Percentiles rank a stretch among this genome's conserved stretches.
phyloP scores from a whole-genome alignment of 2,329 filamentous ascomycete genomes.

The Colletotrichum australisinense region DNA sequence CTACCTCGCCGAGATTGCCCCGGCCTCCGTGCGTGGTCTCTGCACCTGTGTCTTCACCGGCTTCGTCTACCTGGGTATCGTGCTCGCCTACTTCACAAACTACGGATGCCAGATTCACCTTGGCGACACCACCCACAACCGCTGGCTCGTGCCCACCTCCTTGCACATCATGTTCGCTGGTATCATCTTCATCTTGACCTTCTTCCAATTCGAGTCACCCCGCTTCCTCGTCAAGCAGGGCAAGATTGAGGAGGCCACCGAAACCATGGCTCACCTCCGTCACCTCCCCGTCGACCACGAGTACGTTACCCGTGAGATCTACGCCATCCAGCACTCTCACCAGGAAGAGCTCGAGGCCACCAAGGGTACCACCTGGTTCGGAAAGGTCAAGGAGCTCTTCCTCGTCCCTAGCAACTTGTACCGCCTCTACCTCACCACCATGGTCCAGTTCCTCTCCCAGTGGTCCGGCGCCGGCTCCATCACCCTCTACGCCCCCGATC shows the following conservation, averaged over 20 bases:
- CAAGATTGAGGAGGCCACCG: constrained; percentile 67
- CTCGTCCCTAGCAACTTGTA: constrained; percentile 77
- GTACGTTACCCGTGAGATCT: constrained; percentile 71
- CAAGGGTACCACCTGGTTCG: constrained; percentile 71
- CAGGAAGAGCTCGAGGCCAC: constrained; percentile 80
- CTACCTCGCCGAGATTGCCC: constrained; percentile 79
- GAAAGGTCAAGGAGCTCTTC: constrained; percentile 77
- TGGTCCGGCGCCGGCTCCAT: constrained; percentile 81
- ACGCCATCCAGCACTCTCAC: constrained; percentile 72
- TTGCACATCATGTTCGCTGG: constrained; percentile 83
- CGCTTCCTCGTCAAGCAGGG: constrained; percentile 77
- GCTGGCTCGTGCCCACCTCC: constrained; percentile 78
- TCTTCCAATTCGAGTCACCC: constrained; percentile 78
- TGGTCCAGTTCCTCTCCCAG: constrained; percentile 79
- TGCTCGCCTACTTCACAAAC: constrained; percentile 82
- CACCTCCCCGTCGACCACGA: constrained; percentile 68
- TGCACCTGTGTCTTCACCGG: constrained; percentile 70
- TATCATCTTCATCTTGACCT: constrained; percentile 78
- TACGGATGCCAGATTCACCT: constrained; percentile 67
- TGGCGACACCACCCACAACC: constrained; percentile 55
- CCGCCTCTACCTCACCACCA: constrained; percentile 74
- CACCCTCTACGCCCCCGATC: constrained; percentile 79
- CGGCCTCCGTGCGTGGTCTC: constrained; percentile 76
- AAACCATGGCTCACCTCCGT: constrained; percentile 68
- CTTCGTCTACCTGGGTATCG: constrained; percentile 79